Evolutionary conservation across 1,284 basidiomycete species (phyloP), one percentile per base, ranked within the genome.

Genomic region (Cryptococcus jaspeensis): DNA sequence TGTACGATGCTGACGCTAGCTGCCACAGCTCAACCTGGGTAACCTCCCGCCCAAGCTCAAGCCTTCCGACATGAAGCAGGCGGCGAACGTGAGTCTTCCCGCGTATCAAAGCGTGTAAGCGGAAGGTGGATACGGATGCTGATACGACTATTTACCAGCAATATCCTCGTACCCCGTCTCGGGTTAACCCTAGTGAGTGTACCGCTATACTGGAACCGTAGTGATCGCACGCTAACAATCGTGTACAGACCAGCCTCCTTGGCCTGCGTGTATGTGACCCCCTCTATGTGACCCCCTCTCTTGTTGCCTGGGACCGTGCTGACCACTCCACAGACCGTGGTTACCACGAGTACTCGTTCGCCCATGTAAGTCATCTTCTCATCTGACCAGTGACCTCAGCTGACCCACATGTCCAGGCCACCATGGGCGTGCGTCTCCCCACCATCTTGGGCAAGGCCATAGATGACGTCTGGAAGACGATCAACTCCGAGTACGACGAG

Each of bases 391-490:
- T 18, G 37, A 41, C 44, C 2, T n/a, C 25, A 18, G 48, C 44
- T 56, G 12, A 38, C 37, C 23, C 23, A 20, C 45, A 23, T 13
- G 41, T 32, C 6, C 49, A 78, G 75, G 90, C 90, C 39, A 91
- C 89, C 8, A 96, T 96, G 92, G 90, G 91, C 62, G 87, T 90
- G 48, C 88, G 94, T 58, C 84, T 97, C 38, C 93, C 94, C 1
- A 97, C 94, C 48, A 97, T 97, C 65, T 82, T 98, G 47, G 92
- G 92, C 63, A 98, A 98, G 80, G 94, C 89, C 8, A 94, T 97
- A 69, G 92, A 96, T 70, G 94, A 98, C 72, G 84, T 88, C 28
- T 88, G 90, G 63, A 84, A 86, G 69, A 97, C 94, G 32, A 83
- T 98, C 67, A 97, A 97, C 77, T 85, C 90, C 54, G 85, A 80